Percentiles rank a stretch among this genome's conserved stretches.
phyloP scores from a whole-genome alignment of 768 basidiomycete species.

The Calocybe indica region DNA sequence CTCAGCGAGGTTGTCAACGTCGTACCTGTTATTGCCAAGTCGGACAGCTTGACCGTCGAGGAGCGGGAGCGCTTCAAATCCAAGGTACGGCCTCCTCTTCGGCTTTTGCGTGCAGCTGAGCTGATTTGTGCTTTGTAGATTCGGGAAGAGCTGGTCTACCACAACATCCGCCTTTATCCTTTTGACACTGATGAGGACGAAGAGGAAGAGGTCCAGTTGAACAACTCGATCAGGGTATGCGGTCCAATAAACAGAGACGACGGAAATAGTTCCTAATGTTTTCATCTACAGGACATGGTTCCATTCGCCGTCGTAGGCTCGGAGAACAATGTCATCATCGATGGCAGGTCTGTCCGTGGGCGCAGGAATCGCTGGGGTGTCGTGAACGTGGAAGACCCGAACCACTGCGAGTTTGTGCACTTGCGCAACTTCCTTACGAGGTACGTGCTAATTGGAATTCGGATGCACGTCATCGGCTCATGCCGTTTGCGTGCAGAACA shows the following conservation, averaged over 20 bases:
- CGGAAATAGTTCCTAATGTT: conserved; percentile 2
- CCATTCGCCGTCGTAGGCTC: conserved; percentile 99
- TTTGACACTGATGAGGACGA: conserved; percentile 97
- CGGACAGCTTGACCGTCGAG: conserved; percentile 89
- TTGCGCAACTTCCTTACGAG: conserved; percentile 94
- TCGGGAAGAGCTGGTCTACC: conserved; percentile 83
- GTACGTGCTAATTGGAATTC: conserved; percentile 29
- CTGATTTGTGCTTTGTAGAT: conserved; percentile 48
- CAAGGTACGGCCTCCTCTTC: conserved; percentile 45
- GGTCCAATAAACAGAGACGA: neutral
- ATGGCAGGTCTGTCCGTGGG: conserved; percentile 91
- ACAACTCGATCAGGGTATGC: conserved; percentile 83
- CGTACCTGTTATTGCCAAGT: conserved; percentile 98
- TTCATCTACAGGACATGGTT: conserved; percentile 66
- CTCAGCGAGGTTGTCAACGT: conserved; percentile 98
- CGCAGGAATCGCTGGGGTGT: conserved; percentile 99
- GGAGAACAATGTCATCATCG: conserved; percentile 90
- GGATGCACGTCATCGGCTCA: neutral
- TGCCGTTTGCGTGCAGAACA: conserved; percentile 46
- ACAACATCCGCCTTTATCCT: conserved; percentile 93
- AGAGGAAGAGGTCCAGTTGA: conserved; percentile 86
- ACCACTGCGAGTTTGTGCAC: conserved; percentile 97
- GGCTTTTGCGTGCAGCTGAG: neutral
- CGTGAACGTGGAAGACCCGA: conserved; percentile 94
- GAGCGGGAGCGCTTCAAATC: conserved; percentile 92